Base-by-base conservation (phyloP, 139 green algal species). In the Pleodorina starrii region DNA sequence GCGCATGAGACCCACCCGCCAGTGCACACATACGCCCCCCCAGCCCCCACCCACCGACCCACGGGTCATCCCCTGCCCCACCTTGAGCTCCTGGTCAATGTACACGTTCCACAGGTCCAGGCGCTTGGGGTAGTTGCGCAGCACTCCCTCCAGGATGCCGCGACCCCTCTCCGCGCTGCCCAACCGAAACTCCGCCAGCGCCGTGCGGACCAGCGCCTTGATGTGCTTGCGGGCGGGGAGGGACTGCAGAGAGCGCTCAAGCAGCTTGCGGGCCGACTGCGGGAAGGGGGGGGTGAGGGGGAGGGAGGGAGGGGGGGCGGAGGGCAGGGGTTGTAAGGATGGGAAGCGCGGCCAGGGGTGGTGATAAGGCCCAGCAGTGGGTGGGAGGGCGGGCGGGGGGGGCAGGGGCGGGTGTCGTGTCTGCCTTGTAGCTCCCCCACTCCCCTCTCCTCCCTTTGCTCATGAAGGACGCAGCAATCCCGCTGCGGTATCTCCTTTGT, bases 31-130 rank as follows among this genome's bases (percentile, higher is more conserved):
- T n/a, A n/a, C n/a, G n/a, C n/a, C 11, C 5, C 19, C 63, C 63
- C 5, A 11, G 25, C 14, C 27, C 27, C 63, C 63, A 38, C 12
- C 63, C n/a, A 35, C 59, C 21, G 6, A 10, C 59, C 11, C 23
- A 10, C 59, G 23, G 16, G 27, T 73, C 54, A 12, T 66, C 54
- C 3, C 29, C 54, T 66, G 40, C 38, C 51, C 42, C 32, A 85
- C 85, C 85, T 90, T 86, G 76, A 81, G 35, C 80, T 93, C 96
- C 94, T 99, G 97, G 89, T 99, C 98, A 1, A 99, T 87, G 93
- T 99, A 99, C 2, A 99, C 90, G 89, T 93, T 97, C 98, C 98
- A 99, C 35, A 99, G 88, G 91, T 99, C 98, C n/a, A 97, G 90
- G 25, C 98, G 94, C 89, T 97, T 97, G 51, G 98, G 98, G 94